Base-by-base conservation (phyloP, 2,329 filamentous ascomycete genomes). In the Westerdykella ornata region DNA sequence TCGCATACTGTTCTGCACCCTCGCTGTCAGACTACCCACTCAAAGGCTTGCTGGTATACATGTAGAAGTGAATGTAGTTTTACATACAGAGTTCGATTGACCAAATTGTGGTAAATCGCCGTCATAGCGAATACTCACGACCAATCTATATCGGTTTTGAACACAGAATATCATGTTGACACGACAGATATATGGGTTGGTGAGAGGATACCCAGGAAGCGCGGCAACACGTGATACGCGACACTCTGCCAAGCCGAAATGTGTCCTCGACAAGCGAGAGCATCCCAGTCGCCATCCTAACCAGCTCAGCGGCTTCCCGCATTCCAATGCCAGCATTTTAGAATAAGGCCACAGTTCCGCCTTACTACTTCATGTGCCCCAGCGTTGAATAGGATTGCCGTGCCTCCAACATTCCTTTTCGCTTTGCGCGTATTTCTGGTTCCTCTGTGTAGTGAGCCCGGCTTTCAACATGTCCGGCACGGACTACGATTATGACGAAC, bases 401-500 rank as follows among this genome's bases (percentile, higher is more conserved):
- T 37, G 40, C 43, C 40, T 15, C 37, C 41, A 40, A 51, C 42
- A 48, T 45, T 48, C 48, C 41, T 34, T 40, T 39, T 51, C 45
- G 43, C 43, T 51, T 48, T 45, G 44, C 56, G 26, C 39, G 9
- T 36, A 18, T 36, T 36, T 36, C 34, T 18, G 34, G 15, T 18
- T 8, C n/a, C 34, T 22, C 18, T 17, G n/a, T 7, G 13, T 45
- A 45, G 45, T n/a, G n/a, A 47, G 50, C 54, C 54, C 49, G 31
- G 39, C 48, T 39, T 42, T 49, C 60, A 54, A 51, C 36, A 65
- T 63, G 62, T 65, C 62, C 38, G 59, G 61, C 22, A 87, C 85
- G 61, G 90, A 97, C 70, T 98, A 98, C 76, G 94, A 86, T 60
- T 98, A 98, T 73, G 92, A 98, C 78, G 86, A 95, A 65, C 81